Conservation (phyloP, 2,329 filamentous ascomycete species). For the Pestalotiopsis sp. region DNA sequence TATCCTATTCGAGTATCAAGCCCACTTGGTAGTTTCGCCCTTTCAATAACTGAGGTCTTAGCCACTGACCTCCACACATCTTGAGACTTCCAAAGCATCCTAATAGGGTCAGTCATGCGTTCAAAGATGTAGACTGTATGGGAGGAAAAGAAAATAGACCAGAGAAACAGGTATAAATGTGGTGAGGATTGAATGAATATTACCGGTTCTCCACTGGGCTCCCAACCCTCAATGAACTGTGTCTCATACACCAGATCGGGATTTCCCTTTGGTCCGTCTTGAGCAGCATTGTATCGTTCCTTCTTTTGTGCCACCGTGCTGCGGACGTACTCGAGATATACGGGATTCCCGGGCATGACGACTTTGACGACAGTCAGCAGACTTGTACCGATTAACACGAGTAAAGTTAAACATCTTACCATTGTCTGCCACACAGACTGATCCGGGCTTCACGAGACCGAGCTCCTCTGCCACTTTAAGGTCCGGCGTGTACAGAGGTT, state of each 20-base stretch:
- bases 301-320: conserved; percentile 66
- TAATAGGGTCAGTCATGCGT: conserved; percentile 33
- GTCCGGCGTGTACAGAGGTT: conserved; percentile 74
- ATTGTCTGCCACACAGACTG: conserved; percentile 70
- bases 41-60: conserved; percentile 27
- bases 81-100: conserved; percentile 70
- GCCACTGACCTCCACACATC: conserved; percentile 42
- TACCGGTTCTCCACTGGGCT: conserved; percentile 68
- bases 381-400: neutral
- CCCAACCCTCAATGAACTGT: conserved; percentile 63
- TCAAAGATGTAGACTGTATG: neutral
- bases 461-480: conserved; percentile 77
- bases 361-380: conserved; percentile 36
- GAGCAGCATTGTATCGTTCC: conserved; percentile 36
- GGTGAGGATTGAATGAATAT: neutral
- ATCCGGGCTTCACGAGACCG: conserved; percentile 63
- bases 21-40: neutral
- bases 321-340: conserved; percentile 71
- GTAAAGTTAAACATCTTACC: conserved; percentile 24
- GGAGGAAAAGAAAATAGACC: neutral
- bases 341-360: conserved; percentile 71
- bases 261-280: conserved; percentile 49
- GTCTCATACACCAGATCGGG: conserved; percentile 70
- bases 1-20: neutral
- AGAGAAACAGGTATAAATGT: neutral